These are phyloP conservation scores for Cryphonectria nitschkei DNA, from an alignment of 2,329 filamentous ascomycete genomes.

Conservation along the genomic window DNA sequence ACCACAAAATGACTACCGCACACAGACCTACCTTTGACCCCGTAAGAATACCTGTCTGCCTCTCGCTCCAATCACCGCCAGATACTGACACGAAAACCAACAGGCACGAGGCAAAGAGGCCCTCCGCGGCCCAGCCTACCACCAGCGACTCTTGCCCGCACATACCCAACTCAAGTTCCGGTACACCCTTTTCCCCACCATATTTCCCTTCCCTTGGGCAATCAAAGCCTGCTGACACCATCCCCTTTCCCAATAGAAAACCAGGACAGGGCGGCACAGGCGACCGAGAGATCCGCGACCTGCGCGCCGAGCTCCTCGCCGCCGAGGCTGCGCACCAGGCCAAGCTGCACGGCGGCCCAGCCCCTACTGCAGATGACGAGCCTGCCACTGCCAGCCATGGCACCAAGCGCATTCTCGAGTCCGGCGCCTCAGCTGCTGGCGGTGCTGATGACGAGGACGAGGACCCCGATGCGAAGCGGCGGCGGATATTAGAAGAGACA, in stretches of 20 bases:
- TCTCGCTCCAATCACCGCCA: not conserved
- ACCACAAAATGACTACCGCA: slow-evolving; percentile 63
- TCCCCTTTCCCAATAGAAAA: slow-evolving; percentile 53
- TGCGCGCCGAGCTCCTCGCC: slow-evolving; percentile 85
- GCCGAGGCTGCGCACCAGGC: slow-evolving; percentile 87
- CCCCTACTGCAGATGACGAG: slow-evolving; percentile 38
- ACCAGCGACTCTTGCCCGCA: slow-evolving; percentile 91
- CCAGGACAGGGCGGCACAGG: slow-evolving; percentile 87
- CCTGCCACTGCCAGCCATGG: slow-evolving; percentile 38
- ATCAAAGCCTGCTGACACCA: not conserved
- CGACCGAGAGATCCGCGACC: slow-evolving; percentile 70
- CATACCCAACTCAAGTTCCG: slow-evolving; percentile 91
- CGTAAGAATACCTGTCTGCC: slow-evolving; percentile 49
- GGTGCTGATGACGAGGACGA: slow-evolving; percentile 54
- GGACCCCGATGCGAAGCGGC: slow-evolving; percentile 79
- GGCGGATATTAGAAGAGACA: slow-evolving; percentile 85
- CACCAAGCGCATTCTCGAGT: slow-evolving; percentile 68
- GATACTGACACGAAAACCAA: slow-evolving; percentile 37
- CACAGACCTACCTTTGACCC: slow-evolving; percentile 96
- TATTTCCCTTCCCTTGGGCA: not conserved
- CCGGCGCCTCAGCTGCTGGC: slow-evolving; percentile 42
- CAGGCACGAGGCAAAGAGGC: slow-evolving; percentile 91
- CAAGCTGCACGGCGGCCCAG: slow-evolving; percentile 72
- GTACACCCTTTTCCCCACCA: slow-evolving; percentile 43
- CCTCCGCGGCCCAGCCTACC: slow-evolving; percentile 89